phyloP scores from a whole-genome alignment of 2,329 filamentous ascomycete species.

The Bipolaris oryzae region DNA sequence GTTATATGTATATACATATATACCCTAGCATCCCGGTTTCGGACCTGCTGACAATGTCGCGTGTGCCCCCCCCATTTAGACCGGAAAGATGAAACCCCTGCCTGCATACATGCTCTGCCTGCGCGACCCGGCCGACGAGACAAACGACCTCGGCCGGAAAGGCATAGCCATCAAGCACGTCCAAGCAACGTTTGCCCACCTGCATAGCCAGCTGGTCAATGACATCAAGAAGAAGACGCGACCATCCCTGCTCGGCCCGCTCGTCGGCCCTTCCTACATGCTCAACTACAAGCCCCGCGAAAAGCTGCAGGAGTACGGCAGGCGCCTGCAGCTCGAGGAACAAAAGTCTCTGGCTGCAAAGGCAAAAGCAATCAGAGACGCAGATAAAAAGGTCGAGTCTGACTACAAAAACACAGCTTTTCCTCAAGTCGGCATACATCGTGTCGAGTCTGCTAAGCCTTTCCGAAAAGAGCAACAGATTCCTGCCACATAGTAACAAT shows the following conservation, averaged over 20 bases:
- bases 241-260: slow-evolving; percentile 23
- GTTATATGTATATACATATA: too few relatives aligned
- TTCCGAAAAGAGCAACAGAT: too few relatives aligned
- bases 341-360: slow-evolving; percentile 10
- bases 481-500: too few relatives aligned
- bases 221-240: slow-evolving; percentile 24
- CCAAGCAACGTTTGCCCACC: slow-evolving; percentile 49
- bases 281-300: slow-evolving; percentile 20
- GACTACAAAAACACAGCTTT: neutral
- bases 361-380: slow-evolving; percentile 24
- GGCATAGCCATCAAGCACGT: slow-evolving; percentile 58
- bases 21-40: too few relatives aligned
- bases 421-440: neutral
- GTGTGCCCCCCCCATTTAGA: slow-evolving; percentile 15
- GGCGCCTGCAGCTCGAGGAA: neutral
- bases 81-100: slow-evolving; percentile 17
- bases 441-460: neutral
- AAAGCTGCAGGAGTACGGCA: slow-evolving; percentile 25
- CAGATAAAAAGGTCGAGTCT: neutral
- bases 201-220: slow-evolving; percentile 20
- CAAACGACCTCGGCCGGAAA: slow-evolving; percentile 62
- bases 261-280: slow-evolving; percentile 31
- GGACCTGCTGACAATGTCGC: slow-evolving; percentile 12
- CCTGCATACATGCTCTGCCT: slow-evolving; percentile 55
- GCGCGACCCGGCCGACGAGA: slow-evolving; percentile 64